Evolutionary conservation across 805 yeast species (phyloP).

Genomic region (Jamesozyma spencerorum): DNA sequence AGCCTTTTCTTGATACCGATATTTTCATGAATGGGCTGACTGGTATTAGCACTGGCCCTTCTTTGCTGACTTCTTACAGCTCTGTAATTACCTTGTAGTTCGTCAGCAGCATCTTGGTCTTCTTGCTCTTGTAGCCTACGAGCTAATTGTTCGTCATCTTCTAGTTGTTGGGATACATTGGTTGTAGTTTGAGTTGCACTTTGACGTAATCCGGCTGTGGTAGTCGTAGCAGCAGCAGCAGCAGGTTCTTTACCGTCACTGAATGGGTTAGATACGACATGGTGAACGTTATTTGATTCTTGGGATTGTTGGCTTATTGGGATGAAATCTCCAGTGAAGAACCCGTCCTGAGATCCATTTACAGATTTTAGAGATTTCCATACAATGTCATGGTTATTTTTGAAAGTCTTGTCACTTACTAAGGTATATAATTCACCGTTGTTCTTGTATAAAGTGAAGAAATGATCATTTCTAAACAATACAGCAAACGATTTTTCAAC

Average conservation of each 20-base stretch:
- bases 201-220: neutral
- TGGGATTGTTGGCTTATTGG: constrained; percentile 24
- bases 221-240: neutral
- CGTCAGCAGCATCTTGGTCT: constrained; percentile 41
- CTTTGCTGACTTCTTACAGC: constrained; percentile 4
- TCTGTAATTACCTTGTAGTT: constrained; percentile 32
- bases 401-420: constrained; percentile 67
- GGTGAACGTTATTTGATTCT: neutral
- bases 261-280: constrained; percentile 17
- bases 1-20: constrained; percentile 3
- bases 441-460: constrained; percentile 54
- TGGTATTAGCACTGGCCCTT: neutral
- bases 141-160: constrained; percentile 39
- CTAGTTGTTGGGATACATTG: constrained; percentile 7
- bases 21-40: neutral
- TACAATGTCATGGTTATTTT: constrained; percentile 40
- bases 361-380: constrained; percentile 74
- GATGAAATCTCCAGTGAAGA: constrained; percentile 56
- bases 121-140: constrained; percentile 45
- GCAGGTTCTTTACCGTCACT: constrained; percentile 8
- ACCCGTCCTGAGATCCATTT: constrained; percentile 60
- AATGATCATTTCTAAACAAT: constrained; percentile 86
- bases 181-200: neutral
- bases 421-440: constrained; percentile 48
- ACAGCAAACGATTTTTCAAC: constrained; percentile 50